Evolutionary conservation across 305 asterid species (phyloP), one percentile per base, ranked within the genome.

Genomic region (Coffea humblotiana): DNA sequence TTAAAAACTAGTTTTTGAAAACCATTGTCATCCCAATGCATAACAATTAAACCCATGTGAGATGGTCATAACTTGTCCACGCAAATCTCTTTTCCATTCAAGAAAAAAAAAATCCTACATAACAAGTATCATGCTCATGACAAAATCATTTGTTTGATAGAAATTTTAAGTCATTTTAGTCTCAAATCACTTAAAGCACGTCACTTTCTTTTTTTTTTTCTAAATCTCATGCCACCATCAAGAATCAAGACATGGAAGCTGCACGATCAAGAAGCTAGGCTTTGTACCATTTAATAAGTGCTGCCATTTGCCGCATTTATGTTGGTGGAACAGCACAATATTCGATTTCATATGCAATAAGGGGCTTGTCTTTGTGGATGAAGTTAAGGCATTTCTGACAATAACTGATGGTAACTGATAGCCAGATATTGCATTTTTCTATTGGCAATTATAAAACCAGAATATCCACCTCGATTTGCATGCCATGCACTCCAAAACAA

Each of bases 301-400:
- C 61, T 51, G 64, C 77, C 77, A 73, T 23, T 73, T 73, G 66
- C 66, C 77, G 16, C 40, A 73, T 52, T 29, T 32, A 61, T 13
- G 32, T 15, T 52, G 27, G 18, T 27, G 56, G 4, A 47, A 10
- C 51, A 47, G 6, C n/a, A 64, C 40, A 27, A 64, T 25, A 27
- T 29, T 73, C 48, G 54, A 72, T 4, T 51, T 40, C 2, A 29
- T 52, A 10, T 11, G 45, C 25, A 49, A 27, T 1, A 14, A 4
- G 2, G 77, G 27, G 23, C 27, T 14, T 72, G 64, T 29, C 13
- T 49, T 12, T 16, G 5, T 52, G 77, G 29, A 52, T 73, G 49
- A 54, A 54, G 66, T 52, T 52, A 32, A 27, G 77, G 51, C 69
- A 64, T 11, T 64, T 27, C 40, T 64, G 40, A 64, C 69, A 27